A percentile compares a stretch with the other conserved stretches of the same genome.
Conservation (phyloP, 768 basidiomycete genomes). For the Pluteus cervinus region DNA sequence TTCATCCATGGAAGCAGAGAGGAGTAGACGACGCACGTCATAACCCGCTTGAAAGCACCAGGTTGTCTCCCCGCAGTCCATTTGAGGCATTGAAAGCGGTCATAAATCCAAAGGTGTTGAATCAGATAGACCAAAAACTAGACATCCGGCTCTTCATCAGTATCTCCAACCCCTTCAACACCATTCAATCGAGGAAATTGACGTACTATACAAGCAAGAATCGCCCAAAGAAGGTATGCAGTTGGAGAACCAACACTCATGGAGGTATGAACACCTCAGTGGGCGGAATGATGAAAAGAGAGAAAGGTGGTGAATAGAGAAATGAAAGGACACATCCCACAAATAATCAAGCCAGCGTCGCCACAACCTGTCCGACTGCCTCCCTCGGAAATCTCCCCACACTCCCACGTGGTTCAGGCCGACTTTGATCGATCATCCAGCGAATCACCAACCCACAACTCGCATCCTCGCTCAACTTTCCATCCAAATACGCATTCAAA, state of each 20-base stretch:
- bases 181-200: slow-evolving; percentile 34
- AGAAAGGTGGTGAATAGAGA: not conserved
- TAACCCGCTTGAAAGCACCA: slow-evolving; percentile 82
- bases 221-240: slow-evolving; percentile 72
- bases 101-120: slow-evolving; percentile 77
- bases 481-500: no score
- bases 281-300: not conserved
- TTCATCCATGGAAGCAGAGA: slow-evolving; percentile 9
- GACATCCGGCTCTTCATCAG: slow-evolving; percentile 3
- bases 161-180: no score
- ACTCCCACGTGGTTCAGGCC: no score
- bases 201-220: slow-evolving; percentile 56
- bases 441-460: no score
- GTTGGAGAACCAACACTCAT: slow-evolving; percentile 75
- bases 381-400: no score
- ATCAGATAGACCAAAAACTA: slow-evolving; percentile 67
- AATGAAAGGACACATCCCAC: no score
- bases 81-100: slow-evolving; percentile 66
- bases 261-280: slow-evolving; percentile 11
- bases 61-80: slow-evolving; percentile 75
- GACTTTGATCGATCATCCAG: no score
- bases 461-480: no score
- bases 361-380: no score
- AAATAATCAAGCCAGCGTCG: no score
- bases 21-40: slow-evolving; percentile 55